A percentile compares a stretch with the other conserved stretches of the same genome.
Conservation (phyloP, 352 stramenopile genomes). For the Pythium aphanidermatum region DNA sequence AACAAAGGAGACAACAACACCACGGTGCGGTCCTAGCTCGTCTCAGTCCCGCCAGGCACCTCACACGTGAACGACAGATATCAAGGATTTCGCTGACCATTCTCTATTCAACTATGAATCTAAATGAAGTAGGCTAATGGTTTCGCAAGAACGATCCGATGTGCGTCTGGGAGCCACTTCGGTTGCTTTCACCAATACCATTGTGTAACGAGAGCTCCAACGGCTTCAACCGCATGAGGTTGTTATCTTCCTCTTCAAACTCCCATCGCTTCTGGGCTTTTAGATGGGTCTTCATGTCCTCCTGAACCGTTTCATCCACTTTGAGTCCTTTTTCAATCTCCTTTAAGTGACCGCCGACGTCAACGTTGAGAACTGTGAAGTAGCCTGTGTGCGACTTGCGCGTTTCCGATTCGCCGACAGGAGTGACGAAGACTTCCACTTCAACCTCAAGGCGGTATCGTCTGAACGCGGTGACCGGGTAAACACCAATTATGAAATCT, state of each 20-base stretch:
- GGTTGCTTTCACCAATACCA: too few species aligned
- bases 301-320: constrained; percentile 40
- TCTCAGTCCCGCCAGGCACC: too few species aligned
- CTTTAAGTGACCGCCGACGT: constrained; percentile 31
- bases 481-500: too few species aligned
- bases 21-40: too few species aligned
- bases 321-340: constrained; percentile 39
- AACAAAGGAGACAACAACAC: too few species aligned
- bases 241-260: constrained; percentile 49
- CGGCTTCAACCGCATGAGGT: constrained; percentile 38
- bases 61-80: too few species aligned
- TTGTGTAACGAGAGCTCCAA: constrained; percentile 23
- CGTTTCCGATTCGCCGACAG: constrained; percentile 20
- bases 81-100: too few species aligned
- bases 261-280: constrained; percentile 53
- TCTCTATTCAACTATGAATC: too few species aligned
- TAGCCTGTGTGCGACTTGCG: constrained; percentile 55
- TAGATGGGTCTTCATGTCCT: constrained; percentile 40
- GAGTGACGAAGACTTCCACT: constrained; percentile 50
- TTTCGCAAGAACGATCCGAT: too few species aligned
- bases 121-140: too few species aligned
- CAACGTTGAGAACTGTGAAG: constrained; percentile 55
- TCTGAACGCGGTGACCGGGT: too few species aligned
- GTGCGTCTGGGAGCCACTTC: too few species aligned
- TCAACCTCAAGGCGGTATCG: constrained; percentile 56